Evolutionary conservation across 176 grass and related monocot species (phyloP).

Genomic region (Oryza punctata): DNA sequence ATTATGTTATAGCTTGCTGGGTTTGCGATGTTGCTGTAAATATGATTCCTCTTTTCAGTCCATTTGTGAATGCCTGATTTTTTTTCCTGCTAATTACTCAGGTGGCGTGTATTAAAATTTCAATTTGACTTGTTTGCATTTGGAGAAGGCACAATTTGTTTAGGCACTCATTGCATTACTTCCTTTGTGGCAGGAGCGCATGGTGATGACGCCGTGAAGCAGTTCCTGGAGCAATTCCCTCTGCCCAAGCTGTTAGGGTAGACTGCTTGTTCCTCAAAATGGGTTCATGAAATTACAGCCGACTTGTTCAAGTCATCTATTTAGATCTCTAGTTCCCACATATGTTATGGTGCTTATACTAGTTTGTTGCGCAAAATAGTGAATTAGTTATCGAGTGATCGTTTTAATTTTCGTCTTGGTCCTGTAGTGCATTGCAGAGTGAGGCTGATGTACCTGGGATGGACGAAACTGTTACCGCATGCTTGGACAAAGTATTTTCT

Average conservation of each 20-base stretch:
- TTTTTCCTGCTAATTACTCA: background rate
- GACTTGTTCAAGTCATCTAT: background rate
- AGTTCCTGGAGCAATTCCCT: conserved; percentile 78
- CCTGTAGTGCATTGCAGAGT: conserved; percentile 66
- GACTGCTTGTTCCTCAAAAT: background rate
- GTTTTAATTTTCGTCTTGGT: conserved; percentile 15
- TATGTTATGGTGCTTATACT: background rate
- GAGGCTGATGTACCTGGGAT: conserved; percentile 52
- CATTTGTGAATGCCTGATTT: background rate
- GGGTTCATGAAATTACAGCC: background rate
- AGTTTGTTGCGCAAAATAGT: background rate
- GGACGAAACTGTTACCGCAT: conserved; percentile 61
- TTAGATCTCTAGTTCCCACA: background rate
- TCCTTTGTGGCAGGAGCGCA: conserved; percentile 51
- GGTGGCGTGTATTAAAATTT: background rate
- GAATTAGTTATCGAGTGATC: background rate
- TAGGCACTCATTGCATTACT: conserved; percentile 6
- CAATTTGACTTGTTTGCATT: background rate
- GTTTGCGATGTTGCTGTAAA: background rate
- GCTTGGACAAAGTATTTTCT: conserved; percentile 88
- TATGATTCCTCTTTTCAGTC: background rate
- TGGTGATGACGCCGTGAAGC: conserved; percentile 66
- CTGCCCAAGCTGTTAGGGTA: conserved; percentile 70
- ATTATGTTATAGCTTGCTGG: background rate
- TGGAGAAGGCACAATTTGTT: background rate